A percentile compares a stretch with the other conserved stretches of the same genome.
These are phyloP conservation scores for Jasminum sambac DNA, from an alignment of 257 asterid species.

Conservation along the genomic window DNA sequence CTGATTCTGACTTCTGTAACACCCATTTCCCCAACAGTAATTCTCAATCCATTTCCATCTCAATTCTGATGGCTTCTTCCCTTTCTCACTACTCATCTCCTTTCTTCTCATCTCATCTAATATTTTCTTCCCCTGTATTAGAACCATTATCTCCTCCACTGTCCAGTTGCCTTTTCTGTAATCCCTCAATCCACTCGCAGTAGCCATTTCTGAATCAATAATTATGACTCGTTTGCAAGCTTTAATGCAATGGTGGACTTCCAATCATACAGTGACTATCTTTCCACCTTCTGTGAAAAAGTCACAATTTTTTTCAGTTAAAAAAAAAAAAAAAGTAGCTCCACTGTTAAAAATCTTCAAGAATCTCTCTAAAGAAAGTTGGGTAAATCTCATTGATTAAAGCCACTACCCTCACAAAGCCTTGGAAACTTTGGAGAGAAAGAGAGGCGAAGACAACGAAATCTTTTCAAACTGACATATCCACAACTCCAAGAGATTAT, in stretches of 20 bases:
- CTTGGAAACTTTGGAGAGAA: too few species aligned
- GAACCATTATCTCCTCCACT: slow-evolving; percentile 75
- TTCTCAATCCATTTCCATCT: slow-evolving; percentile 99
- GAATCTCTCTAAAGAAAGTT: too few species aligned
- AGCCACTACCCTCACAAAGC: too few species aligned
- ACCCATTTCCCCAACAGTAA: slow-evolving; percentile 76
- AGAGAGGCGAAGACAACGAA: slow-evolving; percentile 30
- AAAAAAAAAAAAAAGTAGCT: too few species aligned
- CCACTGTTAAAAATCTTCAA: too few species aligned
- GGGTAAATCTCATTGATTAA: too few species aligned
- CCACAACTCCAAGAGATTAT: slow-evolving; percentile 25
- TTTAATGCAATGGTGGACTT: too few species aligned
- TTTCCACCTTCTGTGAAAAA: too few species aligned
- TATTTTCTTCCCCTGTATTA: slow-evolving; percentile 83
- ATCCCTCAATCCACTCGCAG: slow-evolving; percentile 45
- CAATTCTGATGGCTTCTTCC: slow-evolving; percentile 75
- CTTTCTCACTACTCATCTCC: slow-evolving; percentile 35
- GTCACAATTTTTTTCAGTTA: too few species aligned
- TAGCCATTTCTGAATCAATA: slow-evolving; percentile 49
- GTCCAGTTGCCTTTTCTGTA: slow-evolving; percentile 97
- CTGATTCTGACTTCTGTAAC: slow-evolving; percentile 88
- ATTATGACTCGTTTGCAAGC: too few species aligned
- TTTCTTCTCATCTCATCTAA: slow-evolving; percentile 80
- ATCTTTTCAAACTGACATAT: slow-evolving; percentile 49
- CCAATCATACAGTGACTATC: too few species aligned